Evolutionary conservation across 345 rosid species (phyloP).

Genomic region (Linum trigynum): DNA sequence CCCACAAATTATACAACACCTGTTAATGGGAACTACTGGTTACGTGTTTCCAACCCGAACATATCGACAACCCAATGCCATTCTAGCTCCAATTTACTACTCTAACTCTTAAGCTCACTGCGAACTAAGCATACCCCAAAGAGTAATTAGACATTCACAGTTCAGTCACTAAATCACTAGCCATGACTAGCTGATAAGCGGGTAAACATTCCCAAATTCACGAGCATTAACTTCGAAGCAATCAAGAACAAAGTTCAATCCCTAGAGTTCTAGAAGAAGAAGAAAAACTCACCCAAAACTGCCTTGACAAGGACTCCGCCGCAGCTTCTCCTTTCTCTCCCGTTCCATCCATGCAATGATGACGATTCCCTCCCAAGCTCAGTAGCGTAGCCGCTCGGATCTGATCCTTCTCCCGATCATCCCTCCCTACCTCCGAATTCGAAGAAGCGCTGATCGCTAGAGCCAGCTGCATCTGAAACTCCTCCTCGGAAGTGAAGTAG

Average conservation of each 20-base stretch:
- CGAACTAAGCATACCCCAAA: neutral
- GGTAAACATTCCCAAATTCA: conserved; percentile 1
- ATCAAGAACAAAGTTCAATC: conserved; percentile 1
- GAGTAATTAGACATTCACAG: too few species aligned
- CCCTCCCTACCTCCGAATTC: conserved; percentile 45
- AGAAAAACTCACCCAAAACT: conserved; percentile 72
- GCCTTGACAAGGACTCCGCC: conserved; percentile 70
- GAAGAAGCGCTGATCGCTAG: conserved; percentile 84
- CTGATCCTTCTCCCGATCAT: conserved; percentile 78
- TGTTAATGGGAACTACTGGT: neutral
- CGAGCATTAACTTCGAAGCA: conserved; percentile 8
- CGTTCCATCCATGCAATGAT: conserved; percentile 38
- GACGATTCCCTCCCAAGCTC: conserved; percentile 49
- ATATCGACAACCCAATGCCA: neutral
- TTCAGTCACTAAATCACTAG: neutral
- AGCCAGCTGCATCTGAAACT: conserved; percentile 90
- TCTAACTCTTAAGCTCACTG: neutral
- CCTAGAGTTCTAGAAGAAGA: conserved; percentile 6
- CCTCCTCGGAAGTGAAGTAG: conserved; percentile 83
- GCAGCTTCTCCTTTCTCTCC: conserved; percentile 51
- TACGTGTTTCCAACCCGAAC: neutral
- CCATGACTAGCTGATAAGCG: neutral
- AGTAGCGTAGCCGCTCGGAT: conserved; percentile 73
- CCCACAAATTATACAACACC: neutral
- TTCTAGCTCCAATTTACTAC: neutral